These are phyloP conservation scores for Emiliania huxleyi DNA, from an alignment of 78 protist genomes.

Conservation along the genomic window DNA sequence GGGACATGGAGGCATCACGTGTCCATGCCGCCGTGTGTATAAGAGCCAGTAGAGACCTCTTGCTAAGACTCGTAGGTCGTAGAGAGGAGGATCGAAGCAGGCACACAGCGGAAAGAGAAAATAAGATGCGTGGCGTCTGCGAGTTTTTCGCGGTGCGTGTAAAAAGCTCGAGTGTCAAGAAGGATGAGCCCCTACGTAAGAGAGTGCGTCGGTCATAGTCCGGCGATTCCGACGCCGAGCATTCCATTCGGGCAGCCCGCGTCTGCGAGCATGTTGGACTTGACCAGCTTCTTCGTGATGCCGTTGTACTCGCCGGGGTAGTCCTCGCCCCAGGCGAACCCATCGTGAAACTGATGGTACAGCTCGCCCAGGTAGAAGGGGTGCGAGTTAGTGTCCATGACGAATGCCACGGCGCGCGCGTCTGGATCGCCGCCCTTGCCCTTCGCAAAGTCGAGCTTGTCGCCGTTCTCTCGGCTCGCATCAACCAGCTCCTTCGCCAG, in stretches of 20 bases:
- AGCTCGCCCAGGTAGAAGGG: conserved; percentile 25
- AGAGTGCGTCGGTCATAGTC: too few relatives aligned
- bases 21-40: too few relatives aligned
- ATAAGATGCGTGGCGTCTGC: too few relatives aligned
- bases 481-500: not conserved
- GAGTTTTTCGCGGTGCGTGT: too few relatives aligned
- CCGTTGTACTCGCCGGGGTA: not conserved
- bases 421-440: conserved; percentile 31
- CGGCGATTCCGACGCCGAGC: not conserved
- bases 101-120: too few relatives aligned
- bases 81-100: too few relatives aligned
- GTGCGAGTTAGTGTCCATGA: not conserved
- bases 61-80: too few relatives aligned
- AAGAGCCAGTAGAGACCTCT: too few relatives aligned
- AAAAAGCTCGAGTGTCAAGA: too few relatives aligned
- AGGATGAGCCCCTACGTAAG: too few relatives aligned
- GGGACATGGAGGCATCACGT: too few relatives aligned
- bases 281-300: not conserved
- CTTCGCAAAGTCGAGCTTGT: not conserved
- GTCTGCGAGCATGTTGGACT: not conserved
- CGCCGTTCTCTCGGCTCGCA: not conserved
- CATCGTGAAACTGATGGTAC: conserved; percentile 41
- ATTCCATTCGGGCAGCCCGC: conserved; percentile 11
- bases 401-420: not conserved
- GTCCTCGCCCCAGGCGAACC: not conserved